Evolutionary conservation across 768 basidiomycete species (phyloP).

Genomic region (Megacollybia marginata): DNA sequence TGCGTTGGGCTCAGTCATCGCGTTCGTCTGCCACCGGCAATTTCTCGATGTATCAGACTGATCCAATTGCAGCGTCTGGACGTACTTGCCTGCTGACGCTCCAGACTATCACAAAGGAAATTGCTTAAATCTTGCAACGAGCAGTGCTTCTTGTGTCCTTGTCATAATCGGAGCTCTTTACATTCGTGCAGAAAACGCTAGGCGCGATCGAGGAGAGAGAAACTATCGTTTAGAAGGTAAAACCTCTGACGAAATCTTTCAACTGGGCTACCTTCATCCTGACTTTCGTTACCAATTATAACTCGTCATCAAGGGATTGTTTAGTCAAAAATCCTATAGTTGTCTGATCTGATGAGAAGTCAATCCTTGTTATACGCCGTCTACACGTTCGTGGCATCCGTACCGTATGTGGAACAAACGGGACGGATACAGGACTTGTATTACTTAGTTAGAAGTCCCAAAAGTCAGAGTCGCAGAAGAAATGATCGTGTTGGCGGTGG

Average conservation of each 20-base stretch:
- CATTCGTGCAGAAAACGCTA: constrained; percentile 33
- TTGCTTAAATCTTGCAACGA: constrained; percentile 34
- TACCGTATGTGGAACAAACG: too few relatives aligned
- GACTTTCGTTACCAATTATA: constrained; percentile 34
- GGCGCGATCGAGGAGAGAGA: constrained; percentile 33
- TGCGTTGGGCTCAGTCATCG: constrained; percentile 25
- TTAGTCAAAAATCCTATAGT: too few relatives aligned
- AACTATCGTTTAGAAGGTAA: constrained; percentile 33
- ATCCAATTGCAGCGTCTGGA: constrained; percentile 30
- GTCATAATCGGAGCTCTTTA: constrained; percentile 24
- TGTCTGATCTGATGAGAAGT: too few relatives aligned
- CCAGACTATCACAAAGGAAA: constrained; percentile 43
- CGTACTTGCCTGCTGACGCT: constrained; percentile 37
- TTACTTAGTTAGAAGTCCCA: too few relatives aligned
- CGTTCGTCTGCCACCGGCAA: constrained; percentile 11
- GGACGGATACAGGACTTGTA: too few relatives aligned
- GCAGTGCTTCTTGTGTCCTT: constrained; percentile 22
- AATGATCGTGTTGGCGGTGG: too few relatives aligned
- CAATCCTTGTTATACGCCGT: too few relatives aligned
- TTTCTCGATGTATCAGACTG: too few relatives aligned
- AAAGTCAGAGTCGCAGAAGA: too few relatives aligned
- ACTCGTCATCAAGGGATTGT: too few relatives aligned
- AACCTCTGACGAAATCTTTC: constrained; percentile 25
- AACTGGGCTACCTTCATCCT: constrained; percentile 40
- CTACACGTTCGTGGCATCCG: too few relatives aligned